Base-by-base conservation (phyloP, 148 eudicot species). In the Rhododendron ovatum region DNA sequence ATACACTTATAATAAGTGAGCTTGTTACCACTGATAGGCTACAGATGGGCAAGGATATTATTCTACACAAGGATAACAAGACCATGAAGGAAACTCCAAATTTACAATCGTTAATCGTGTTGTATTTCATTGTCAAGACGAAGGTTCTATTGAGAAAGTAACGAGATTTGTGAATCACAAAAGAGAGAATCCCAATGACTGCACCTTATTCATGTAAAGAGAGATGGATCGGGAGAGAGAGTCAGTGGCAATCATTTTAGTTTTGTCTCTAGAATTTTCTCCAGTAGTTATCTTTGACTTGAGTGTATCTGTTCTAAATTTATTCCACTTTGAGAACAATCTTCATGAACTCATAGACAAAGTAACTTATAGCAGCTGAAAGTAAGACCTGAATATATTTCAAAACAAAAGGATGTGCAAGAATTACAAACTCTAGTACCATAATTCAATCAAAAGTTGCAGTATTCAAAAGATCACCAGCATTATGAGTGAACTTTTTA, bases 401-500 rank as follows among this genome's bases (percentile, higher is more conserved):
- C n/a, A 85, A 39, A 84, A 18, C 83, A 83, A 13, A 80, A 77
- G 63, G 30, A 55, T 43, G 39, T 24, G 53, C 30, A 33, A 84
- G 59, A 17, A 67, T 82, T 12, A 35, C 37, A n/a, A 13, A 22
- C 24, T 28, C n/a, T 67, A 57, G 47, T 24, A 39, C 2, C 24
- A 73, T 69, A 35, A 35, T 0, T 35, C 37, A 81, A 50, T 30
- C 18, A 53, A 28, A 71, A 33, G 24, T 55, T 50, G 81, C 30
- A 59, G 30, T n/a, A 20, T 24, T 28, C 28, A 37, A 37, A 33
- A 73, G 80, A 50, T 26, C 35, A 28, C 24, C 37, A 22, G n/a
- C n/a, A n/a, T n/a, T n/a, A n/a, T n/a, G n/a, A n/a, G n/a, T n/a
- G n/a, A n/a, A n/a, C n/a, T n/a, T n/a, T n/a, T n/a, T n/a, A n/a